These are phyloP conservation scores for Trametes elegans DNA, from an alignment of 768 basidiomycete species.

Conservation along the genomic window DNA sequence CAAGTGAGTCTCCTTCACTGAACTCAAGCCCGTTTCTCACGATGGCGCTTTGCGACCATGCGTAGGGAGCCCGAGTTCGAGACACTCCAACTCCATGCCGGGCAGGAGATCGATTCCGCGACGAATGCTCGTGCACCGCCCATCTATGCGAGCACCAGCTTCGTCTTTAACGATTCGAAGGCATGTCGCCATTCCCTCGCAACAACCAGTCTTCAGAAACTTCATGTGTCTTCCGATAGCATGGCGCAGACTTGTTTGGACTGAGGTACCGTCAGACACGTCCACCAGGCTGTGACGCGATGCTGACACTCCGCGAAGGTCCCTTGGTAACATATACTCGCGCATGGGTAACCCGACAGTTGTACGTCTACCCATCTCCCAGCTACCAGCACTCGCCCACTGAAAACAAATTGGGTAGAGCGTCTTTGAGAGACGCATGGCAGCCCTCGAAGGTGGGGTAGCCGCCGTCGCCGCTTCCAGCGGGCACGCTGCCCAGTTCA, in stretches of 20 bases:
- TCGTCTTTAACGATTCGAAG: slow-evolving; percentile 68
- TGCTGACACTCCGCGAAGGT: not conserved
- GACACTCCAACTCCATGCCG: slow-evolving; percentile 78
- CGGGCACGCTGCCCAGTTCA: slow-evolving; percentile 77
- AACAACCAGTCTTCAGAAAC: too few relatives aligned
- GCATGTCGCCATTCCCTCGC: slow-evolving; percentile 38
- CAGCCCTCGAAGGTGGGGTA: slow-evolving; percentile 73
- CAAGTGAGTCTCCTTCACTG: slow-evolving; percentile 12
- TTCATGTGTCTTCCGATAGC: slow-evolving; percentile 35
- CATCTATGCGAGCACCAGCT: slow-evolving; percentile 73
- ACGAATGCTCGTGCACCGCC: slow-evolving; percentile 77
- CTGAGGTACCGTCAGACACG: slow-evolving; percentile 39
- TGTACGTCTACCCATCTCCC: slow-evolving; percentile 34
- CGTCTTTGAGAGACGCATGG: slow-evolving; percentile 78
- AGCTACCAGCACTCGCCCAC: not conserved
- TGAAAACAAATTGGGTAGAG: slow-evolving; percentile 42
- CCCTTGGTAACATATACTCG: slow-evolving; percentile 59
- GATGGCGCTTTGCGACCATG: not conserved
- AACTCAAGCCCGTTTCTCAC: not conserved
- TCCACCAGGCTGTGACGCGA: not conserved
- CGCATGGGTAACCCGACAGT: slow-evolving; percentile 69
- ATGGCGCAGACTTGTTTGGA: slow-evolving; percentile 71
- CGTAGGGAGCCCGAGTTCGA: slow-evolving; percentile 64
- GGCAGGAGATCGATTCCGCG: slow-evolving; percentile 58
- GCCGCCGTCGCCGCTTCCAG: slow-evolving; percentile 74